Conservation (phyloP, 2,329 filamentous ascomycete genomes). For the Neofusicoccum kwambonambiense region DNA sequence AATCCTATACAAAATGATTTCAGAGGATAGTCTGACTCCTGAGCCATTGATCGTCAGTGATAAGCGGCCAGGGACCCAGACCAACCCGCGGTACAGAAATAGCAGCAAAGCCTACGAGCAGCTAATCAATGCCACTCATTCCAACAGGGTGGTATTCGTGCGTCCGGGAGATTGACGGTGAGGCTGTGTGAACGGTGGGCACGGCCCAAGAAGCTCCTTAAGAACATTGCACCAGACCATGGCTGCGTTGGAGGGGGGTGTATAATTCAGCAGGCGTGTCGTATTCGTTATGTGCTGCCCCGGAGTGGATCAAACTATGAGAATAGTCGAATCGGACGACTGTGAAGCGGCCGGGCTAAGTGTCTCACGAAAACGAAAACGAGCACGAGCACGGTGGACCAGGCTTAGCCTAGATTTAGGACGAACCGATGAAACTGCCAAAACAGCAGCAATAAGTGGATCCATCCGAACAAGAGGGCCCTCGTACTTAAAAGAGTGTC, state of each 20-base stretch:
- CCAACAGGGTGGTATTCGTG: neutral
- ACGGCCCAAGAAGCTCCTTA: neutral
- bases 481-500: neutral
- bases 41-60: too few relatives aligned
- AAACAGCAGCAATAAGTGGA: neutral
- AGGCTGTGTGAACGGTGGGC: neutral
- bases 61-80: too few relatives aligned
- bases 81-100: too few relatives aligned
- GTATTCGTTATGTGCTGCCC: neutral
- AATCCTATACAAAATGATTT: too few relatives aligned
- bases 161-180: neutral
- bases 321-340: neutral
- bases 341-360: neutral
- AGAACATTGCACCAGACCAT: too few relatives aligned
- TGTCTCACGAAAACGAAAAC: constrained; percentile 1
- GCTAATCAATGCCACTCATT: neutral
- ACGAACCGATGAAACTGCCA: neutral
- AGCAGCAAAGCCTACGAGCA: too few relatives aligned
- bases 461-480: neutral
- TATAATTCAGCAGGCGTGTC: neutral
- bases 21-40: too few relatives aligned
- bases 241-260: too few relatives aligned
- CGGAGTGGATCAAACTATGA: neutral
- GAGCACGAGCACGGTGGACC: neutral
- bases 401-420: neutral